phyloP scores from a whole-genome alignment of 257 asterid genomes.

The Lavandula angustifolia region DNA sequence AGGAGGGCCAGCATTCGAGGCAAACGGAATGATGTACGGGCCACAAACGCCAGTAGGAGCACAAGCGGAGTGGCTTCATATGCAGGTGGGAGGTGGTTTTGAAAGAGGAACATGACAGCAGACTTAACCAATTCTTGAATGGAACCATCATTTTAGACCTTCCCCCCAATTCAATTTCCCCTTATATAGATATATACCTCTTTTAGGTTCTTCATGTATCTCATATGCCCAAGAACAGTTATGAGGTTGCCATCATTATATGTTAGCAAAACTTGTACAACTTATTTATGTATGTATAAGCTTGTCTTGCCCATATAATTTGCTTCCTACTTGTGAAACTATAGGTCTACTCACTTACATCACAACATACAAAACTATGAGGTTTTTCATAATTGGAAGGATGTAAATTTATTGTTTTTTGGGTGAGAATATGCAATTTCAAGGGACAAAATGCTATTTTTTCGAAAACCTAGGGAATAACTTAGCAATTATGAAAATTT shows the following conservation, averaged over 20 bases:
- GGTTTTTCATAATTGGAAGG: too few species aligned
- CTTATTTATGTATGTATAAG: constrained; percentile 3
- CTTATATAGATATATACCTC: constrained; percentile 26
- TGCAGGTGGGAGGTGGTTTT: constrained; percentile 68
- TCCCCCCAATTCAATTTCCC: constrained; percentile 28
- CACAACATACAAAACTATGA: constrained; percentile 10
- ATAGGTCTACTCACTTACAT: constrained; percentile 4
- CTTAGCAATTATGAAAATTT: too few species aligned
- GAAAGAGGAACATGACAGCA: constrained; percentile 48
- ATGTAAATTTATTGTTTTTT: too few species aligned
- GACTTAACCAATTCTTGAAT: background rate
- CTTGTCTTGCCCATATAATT: constrained; percentile 18
- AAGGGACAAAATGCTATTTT: too few species aligned
- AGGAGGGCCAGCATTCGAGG: constrained; percentile 50
- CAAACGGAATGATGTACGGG: constrained; percentile 62
- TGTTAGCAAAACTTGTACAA: constrained; percentile 20
- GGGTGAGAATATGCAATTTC: too few species aligned
- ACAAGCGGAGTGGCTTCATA: constrained; percentile 82
- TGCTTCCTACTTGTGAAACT: constrained; percentile 11
- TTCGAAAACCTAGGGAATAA: too few species aligned
- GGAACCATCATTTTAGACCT: background rate
- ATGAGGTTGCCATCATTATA: constrained; percentile 31
- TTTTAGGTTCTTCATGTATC: background rate
- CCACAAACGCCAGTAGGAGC: constrained; percentile 63
- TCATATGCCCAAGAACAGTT: constrained; percentile 34